Evolutionary conservation across 148 eudicot species (phyloP).

Genomic region (Amaranthus palmeri): DNA sequence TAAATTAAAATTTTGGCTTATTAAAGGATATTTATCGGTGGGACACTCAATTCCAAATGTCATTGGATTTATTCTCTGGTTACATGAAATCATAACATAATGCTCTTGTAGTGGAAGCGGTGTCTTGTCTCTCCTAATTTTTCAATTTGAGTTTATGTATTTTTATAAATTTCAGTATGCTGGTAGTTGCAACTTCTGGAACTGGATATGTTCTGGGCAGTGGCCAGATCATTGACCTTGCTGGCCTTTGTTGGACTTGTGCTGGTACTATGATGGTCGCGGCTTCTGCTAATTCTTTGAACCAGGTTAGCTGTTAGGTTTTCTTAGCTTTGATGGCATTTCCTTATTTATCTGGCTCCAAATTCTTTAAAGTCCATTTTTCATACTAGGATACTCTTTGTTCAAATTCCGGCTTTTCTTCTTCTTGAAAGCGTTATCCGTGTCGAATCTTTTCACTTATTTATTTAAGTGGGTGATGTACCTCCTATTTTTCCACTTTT

Average conservation of each 20-base stretch:
- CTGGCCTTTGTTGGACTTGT: conserved; percentile 92
- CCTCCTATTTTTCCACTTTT: no score
- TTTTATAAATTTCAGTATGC: conserved; percentile 48
- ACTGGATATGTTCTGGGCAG: conserved; percentile 95
- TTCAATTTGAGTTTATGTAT: not conserved
- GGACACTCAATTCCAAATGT: no score
- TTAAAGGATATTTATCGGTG: no score
- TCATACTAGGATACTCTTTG: not conserved
- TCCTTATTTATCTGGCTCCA: not conserved
- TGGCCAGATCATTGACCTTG: conserved; percentile 68
- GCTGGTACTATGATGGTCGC: conserved; percentile 99
- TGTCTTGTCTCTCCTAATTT: conserved; percentile 1
- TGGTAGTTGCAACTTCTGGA: conserved; percentile 98
- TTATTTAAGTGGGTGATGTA: not conserved
- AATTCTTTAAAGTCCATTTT: not conserved
- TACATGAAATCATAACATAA: not conserved
- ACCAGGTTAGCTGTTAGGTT: conserved; percentile 55
- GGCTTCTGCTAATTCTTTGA: conserved; percentile 84
- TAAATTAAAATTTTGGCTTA: no score
- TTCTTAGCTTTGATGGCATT: not conserved
- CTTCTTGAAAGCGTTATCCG: not conserved
- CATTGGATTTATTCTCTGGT: not conserved
- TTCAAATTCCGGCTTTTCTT: not conserved
- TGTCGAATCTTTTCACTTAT: not conserved
- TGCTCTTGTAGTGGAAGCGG: not conserved